Evolutionary conservation across 345 rosid species (phyloP), one percentile per base, ranked within the genome.

Genomic region (Arabis alpina): DNA sequence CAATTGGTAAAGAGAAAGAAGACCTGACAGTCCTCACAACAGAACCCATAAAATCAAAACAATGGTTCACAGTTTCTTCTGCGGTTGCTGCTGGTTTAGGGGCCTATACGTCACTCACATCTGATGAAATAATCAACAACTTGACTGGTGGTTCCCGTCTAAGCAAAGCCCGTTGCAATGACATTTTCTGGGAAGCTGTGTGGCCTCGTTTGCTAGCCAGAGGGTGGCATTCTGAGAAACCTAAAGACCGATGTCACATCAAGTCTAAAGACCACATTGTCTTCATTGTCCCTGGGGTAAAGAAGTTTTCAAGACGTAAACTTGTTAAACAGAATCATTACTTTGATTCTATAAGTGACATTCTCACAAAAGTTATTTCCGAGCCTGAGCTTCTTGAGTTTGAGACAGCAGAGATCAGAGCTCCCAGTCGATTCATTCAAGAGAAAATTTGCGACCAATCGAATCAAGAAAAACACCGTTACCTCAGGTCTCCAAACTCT

Each of bases 201-300:
- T 88, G 95, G 95, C 91, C 95, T 0, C 89, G 87, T 54, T 78
- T 88, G 72, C 80, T 88, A 4, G 89, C 85, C 3, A 76, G 80
- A 77, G 92, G 95, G 62, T 88, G 95, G 95, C 80, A 67, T 70
- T 88, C 91, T 9, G 91, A 88, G 76, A 86, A 85, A 73, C 81
- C 87, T 0, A 80, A 77, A 51, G 61, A 85, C 75, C 82, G 65
- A 41, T 68, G 76, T 27, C 79, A 78, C 54, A 4, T 65, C 28
- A 78, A 58, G 56, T 62, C 87, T 41, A 84, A 76, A 36, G 76
- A 79, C 15, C 44, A 55, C 73, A 67, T 88, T 3, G 91, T 85
- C 50, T 88, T 83, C 66, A 82, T 88, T 10, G 28, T 82, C 43
- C 91, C 91, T 27, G 92, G 90, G 32, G 74, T 88, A 8, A 81